These are phyloP conservation scores for Oleoguttula mirabilis DNA, from an alignment of 495 filamentous ascomycete species.

Conservation along the genomic window DNA sequence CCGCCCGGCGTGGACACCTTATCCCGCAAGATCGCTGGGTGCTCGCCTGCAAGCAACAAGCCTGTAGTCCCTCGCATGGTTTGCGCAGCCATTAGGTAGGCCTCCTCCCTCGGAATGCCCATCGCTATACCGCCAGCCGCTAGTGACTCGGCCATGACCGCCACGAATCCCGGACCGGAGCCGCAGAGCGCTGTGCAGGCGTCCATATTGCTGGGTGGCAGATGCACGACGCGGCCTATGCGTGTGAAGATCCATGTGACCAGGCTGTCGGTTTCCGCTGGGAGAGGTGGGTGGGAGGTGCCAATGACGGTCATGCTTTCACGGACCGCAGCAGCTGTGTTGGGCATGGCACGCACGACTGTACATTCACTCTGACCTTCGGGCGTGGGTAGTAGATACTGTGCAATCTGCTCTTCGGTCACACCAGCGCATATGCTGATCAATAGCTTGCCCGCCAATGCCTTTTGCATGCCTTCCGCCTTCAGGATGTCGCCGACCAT, in stretches of 20 bases:
- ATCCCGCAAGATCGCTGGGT: slow-evolving; percentile 63
- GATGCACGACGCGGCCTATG: slow-evolving; percentile 54
- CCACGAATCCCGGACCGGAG: slow-evolving; percentile 66
- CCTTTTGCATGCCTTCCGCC: slow-evolving; percentile 51
- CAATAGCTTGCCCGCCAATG: slow-evolving; percentile 64
- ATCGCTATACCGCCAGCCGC: slow-evolving; percentile 72
- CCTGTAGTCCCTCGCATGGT: slow-evolving; percentile 60
- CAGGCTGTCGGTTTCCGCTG: slow-evolving; percentile 39
- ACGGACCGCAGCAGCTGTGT: slow-evolving; percentile 57
- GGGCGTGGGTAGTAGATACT: slow-evolving; percentile 40
- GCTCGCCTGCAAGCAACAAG: slow-evolving; percentile 58
- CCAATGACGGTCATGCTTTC: slow-evolving; percentile 73
- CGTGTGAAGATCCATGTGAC: slow-evolving; percentile 66
- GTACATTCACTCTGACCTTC: slow-evolving; percentile 31
- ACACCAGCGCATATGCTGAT: slow-evolving; percentile 82
- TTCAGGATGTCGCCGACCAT: slow-evolving; percentile 53
- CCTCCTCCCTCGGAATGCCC: slow-evolving; percentile 65
- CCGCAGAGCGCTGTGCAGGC: slow-evolving; percentile 63
- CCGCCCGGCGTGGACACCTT: slow-evolving; percentile 72
- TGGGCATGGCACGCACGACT: slow-evolving; percentile 67
- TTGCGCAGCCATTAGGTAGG: slow-evolving; percentile 70
- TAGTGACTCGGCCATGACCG: slow-evolving; percentile 63
- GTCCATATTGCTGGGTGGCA: slow-evolving; percentile 59
- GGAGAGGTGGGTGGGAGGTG: slow-evolving; percentile 45
- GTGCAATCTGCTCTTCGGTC: slow-evolving; percentile 48